These are phyloP conservation scores for Termitomyces sp. DNA, from an alignment of 768 basidiomycete genomes.

Conservation along the genomic window DNA sequence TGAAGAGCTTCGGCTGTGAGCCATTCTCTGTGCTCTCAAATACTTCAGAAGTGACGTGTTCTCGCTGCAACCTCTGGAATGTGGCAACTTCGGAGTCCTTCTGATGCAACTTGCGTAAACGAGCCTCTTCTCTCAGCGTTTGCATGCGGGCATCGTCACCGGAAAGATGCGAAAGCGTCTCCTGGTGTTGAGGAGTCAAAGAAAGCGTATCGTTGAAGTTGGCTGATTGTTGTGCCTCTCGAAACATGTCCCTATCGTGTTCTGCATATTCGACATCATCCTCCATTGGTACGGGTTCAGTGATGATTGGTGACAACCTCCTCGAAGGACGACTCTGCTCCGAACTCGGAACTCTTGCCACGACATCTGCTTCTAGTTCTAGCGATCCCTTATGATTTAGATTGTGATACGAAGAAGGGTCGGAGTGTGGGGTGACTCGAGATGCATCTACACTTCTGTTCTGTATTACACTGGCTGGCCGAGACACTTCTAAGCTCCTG, in stretches of 20 bases:
- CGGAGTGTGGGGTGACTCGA: not conserved
- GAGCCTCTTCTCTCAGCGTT: not conserved
- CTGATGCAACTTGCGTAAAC: slow-evolving; percentile 1
- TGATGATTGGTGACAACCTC: not conserved
- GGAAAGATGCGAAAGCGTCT: not conserved
- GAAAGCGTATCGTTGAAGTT: not conserved
- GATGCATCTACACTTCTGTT: not conserved
- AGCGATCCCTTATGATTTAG: not conserved
- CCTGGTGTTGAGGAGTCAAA: not conserved
- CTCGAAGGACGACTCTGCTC: slow-evolving; percentile 14
- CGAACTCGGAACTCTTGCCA: slow-evolving; percentile 16
- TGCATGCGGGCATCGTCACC: not conserved
- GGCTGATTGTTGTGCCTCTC: not conserved
- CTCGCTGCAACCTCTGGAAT: slow-evolving; percentile 5
- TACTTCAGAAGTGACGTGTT: slow-evolving; percentile 1
- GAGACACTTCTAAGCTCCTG: not conserved
- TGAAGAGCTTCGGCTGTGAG: not conserved
- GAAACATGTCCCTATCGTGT: not conserved
- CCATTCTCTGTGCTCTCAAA: not conserved
- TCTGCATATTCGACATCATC: not conserved
- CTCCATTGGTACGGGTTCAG: not conserved
- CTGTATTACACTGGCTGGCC: not conserved
- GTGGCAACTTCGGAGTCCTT: slow-evolving; percentile 2
- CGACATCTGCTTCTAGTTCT: slow-evolving; percentile 13
- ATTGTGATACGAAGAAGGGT: not conserved